Base-by-base conservation (phyloP, 2,329 filamentous ascomycete genomes). In the Karstenula rhodostoma region DNA sequence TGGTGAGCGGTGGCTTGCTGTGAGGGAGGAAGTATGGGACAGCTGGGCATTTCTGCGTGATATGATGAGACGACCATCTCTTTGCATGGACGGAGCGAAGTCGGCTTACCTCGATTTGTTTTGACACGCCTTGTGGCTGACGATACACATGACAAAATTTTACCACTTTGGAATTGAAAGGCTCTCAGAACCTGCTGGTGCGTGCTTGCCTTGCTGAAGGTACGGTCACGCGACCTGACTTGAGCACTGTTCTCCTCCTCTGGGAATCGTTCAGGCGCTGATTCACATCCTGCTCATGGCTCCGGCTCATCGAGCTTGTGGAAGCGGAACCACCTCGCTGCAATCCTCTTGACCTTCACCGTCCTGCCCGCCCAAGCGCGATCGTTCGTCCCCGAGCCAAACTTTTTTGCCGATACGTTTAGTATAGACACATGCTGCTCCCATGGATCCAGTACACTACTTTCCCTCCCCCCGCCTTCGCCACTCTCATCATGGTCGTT, bases 1-100 rank as follows among this genome's bases (percentile, higher is more conserved):
- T 98, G 95, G 95, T 92, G 89, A 67, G 69, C 46, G 46, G 4
- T 4, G 25, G 40, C 63, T 59, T 60, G 50, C 22, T 55, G 22
- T 37, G 42, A 35, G 15, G 25, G 13, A 13, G 27, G 19, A 52
- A 35, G 55, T 19, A 47, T 54, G 56, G 33, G 44, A 33, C 27
- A 55, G 29, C 19, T n/a, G 13, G 35, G 35, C 19, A 23, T 19
- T 51, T 49, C 56, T 61, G 42, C n/a, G 44, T 40, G 59, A 42
- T 51, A 59, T 58, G 49, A 57, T 50, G 54, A 60, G 55, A 51
- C 44, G 61, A 48, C 48, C 46, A 51, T 48, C 48, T 53, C 27
- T 58, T 32, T 46, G 32, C 33, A 51, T 57, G 32, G 19, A 35
- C 23, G 35, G 53, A 56, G 50, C 29, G 29, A 22, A 44, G 33